A percentile compares a stretch with the other conserved stretches of the same genome.
Evolutionary conservation across 2,329 filamentous ascomycete species (phyloP).

Genomic region (Sarocladium brachiariae): DNA sequence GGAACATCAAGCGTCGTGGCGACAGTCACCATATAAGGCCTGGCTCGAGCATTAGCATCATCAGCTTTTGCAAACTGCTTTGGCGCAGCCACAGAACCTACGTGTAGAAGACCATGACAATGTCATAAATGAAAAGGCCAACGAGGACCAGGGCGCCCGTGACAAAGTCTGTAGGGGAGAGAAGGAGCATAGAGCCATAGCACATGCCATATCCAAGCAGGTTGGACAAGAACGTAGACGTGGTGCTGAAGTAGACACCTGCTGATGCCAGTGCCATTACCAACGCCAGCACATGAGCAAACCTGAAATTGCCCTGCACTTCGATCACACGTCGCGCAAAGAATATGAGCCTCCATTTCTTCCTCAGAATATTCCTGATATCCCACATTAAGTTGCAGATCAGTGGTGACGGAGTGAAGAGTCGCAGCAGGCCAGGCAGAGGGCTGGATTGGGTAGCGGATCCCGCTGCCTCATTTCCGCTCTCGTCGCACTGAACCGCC

Average conservation of each 20-base stretch:
- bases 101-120: slow-evolving; percentile 86
- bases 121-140: slow-evolving; percentile 89
- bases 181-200: slow-evolving; percentile 71
- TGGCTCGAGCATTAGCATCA: slow-evolving; percentile 21
- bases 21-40: slow-evolving; percentile 78
- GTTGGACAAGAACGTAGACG: slow-evolving; percentile 61
- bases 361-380: slow-evolving; percentile 41
- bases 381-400: slow-evolving; percentile 34
- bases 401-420: slow-evolving; percentile 22
- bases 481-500: slow-evolving; percentile 31
- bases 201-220: slow-evolving; percentile 81
- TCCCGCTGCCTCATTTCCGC: slow-evolving; percentile 22
- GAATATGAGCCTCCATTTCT: slow-evolving; percentile 44
- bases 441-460: slow-evolving; percentile 18
- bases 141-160: slow-evolving; percentile 72
- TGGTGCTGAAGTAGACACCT: slow-evolving; percentile 61
- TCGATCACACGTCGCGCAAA: slow-evolving; percentile 43
- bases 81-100: slow-evolving; percentile 29
- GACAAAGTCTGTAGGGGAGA: slow-evolving; percentile 82
- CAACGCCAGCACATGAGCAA: slow-evolving; percentile 51
- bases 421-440: slow-evolving; percentile 27
- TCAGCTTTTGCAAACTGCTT: too few species aligned
- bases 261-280: slow-evolving; percentile 47
- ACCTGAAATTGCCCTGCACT: slow-evolving; percentile 43
- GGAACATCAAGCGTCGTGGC: slow-evolving; percentile 86